A percentile compares a stretch with the other conserved stretches of the same genome.
phyloP scores from a whole-genome alignment of 208 protist genomes.

The Trypanosoma mega region DNA sequence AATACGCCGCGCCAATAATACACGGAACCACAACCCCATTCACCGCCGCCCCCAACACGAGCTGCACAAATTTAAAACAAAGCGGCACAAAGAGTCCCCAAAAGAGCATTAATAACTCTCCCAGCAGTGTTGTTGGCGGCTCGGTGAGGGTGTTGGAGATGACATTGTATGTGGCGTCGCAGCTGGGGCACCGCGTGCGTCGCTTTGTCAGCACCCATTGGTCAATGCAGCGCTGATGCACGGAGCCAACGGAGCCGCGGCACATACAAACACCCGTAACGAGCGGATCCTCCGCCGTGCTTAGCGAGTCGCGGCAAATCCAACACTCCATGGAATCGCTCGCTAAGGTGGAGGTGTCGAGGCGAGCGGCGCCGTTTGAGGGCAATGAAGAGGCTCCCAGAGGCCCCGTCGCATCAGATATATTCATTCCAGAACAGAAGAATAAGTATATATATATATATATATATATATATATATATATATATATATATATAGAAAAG shows the following conservation, averaged over 20 bases:
- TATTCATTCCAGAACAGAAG: not conserved
- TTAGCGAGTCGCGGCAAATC: constrained; percentile 56
- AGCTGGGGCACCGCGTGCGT: constrained; percentile 51
- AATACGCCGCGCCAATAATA: constrained; percentile 19
- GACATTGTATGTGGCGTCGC: constrained; percentile 45
- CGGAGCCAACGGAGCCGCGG: constrained; percentile 51
- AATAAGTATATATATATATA: constrained; percentile 9
- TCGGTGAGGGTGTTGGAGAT: constrained; percentile 22
- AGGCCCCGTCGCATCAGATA: too few species aligned
- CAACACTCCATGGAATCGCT: constrained; percentile 44
- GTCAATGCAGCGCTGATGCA: constrained; percentile 73
- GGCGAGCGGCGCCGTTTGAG: too few species aligned
- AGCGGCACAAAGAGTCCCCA: constrained; percentile 32
- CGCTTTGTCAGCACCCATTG: constrained; percentile 58
- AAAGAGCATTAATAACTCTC: constrained; percentile 26
- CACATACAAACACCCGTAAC: constrained; percentile 54
- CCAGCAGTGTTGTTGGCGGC: constrained; percentile 14
- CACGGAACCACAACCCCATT: constrained; percentile 26
- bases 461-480: constrained; percentile 1
- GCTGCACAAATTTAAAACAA: not conserved
- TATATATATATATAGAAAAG: constrained; percentile 1
- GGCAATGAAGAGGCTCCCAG: too few species aligned
- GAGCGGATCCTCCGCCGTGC: constrained; percentile 41
- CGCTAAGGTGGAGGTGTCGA: too few species aligned
- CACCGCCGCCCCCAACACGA: constrained; percentile 7